Conservation (phyloP, 2,329 filamentous ascomycete species). For the Trematosphaeria pertusa region DNA sequence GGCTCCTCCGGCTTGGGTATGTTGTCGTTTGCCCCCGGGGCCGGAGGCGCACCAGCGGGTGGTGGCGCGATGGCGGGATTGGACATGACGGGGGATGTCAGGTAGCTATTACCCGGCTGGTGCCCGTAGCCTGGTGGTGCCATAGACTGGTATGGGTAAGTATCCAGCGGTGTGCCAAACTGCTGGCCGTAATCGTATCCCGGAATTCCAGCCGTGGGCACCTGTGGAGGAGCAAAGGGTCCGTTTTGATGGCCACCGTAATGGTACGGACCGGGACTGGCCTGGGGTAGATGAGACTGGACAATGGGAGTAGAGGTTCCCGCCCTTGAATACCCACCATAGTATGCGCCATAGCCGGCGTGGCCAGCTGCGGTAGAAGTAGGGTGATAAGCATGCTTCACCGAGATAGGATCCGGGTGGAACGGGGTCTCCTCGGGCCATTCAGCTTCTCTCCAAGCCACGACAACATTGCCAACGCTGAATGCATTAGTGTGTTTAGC, state of each 20-base stretch:
- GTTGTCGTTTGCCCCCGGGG: conserved; percentile 25
- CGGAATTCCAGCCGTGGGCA: conserved; percentile 23
- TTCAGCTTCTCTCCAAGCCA: conserved; percentile 77
- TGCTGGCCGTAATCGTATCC: conserved; percentile 40
- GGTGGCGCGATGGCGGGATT: conserved; percentile 36
- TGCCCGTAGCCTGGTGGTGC: conserved; percentile 37
- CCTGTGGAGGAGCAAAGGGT: conserved; percentile 47
- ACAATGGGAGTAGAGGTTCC: conserved; percentile 47
- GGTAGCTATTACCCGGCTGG: conserved; percentile 34
- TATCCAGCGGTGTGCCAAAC: conserved; percentile 37
- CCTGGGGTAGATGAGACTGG: conserved; percentile 42
- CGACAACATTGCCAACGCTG: conserved; percentile 74
- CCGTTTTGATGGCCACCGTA: conserved; percentile 44
- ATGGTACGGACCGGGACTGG: conserved; percentile 46
- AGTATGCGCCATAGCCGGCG: conserved; percentile 37
- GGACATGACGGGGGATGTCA: conserved; percentile 41
- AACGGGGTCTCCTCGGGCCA: conserved; percentile 82
- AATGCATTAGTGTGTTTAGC: conserved; percentile 78
- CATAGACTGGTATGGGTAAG: conserved; percentile 40
- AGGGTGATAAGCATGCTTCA: conserved; percentile 48
- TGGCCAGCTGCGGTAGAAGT: conserved; percentile 25
- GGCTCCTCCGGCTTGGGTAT: conserved; percentile 26
- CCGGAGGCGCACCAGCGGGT: conserved; percentile 27
- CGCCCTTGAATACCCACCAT: conserved; percentile 47
- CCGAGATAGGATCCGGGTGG: conserved; percentile 63